Conservation (phyloP, 2,329 filamentous ascomycete species). For the Lasiodiplodia hormozganensis region DNA sequence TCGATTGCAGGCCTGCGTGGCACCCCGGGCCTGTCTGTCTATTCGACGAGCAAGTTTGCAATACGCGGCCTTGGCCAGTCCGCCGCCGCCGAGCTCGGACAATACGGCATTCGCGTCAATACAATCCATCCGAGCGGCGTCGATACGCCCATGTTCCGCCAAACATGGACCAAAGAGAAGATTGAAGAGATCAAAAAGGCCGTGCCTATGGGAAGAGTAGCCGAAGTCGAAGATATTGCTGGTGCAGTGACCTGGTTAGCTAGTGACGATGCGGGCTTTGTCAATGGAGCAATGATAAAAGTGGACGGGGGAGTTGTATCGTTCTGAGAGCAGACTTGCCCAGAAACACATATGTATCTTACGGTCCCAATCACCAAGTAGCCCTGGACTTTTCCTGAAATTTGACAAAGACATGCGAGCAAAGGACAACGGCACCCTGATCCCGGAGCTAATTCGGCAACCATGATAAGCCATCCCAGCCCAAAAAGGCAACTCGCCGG, state of each 20-base stretch:
- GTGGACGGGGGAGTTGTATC: conserved; percentile 39
- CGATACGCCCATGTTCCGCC: conserved; percentile 45
- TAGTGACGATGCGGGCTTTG: conserved; percentile 48
- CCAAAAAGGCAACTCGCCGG: neutral
- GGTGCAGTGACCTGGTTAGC: conserved; percentile 48
- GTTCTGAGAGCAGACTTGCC: neutral
- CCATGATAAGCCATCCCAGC: neutral
- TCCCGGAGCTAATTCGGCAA: neutral
- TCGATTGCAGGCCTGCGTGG: conserved; percentile 49
- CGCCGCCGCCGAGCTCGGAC: conserved; percentile 48
- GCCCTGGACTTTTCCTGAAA: too few relatives aligned
- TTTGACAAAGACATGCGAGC: too few relatives aligned
- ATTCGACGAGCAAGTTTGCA: conserved; percentile 48
- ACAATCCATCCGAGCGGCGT: conserved; percentile 51
- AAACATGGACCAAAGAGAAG: conserved; percentile 45
- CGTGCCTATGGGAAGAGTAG: conserved; percentile 47
- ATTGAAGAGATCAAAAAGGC: conserved; percentile 42
- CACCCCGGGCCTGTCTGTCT: conserved; percentile 45
- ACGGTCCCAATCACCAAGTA: too few relatives aligned
- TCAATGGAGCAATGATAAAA: conserved; percentile 47
- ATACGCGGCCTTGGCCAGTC: conserved; percentile 48
- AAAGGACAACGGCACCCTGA: neutral
- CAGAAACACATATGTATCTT: neutral
- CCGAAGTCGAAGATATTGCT: conserved; percentile 47
- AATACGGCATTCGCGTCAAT: conserved; percentile 49